Conservation (phyloP, 1,284 basidiomycete species). For the Agroathelia rolfsii region DNA sequence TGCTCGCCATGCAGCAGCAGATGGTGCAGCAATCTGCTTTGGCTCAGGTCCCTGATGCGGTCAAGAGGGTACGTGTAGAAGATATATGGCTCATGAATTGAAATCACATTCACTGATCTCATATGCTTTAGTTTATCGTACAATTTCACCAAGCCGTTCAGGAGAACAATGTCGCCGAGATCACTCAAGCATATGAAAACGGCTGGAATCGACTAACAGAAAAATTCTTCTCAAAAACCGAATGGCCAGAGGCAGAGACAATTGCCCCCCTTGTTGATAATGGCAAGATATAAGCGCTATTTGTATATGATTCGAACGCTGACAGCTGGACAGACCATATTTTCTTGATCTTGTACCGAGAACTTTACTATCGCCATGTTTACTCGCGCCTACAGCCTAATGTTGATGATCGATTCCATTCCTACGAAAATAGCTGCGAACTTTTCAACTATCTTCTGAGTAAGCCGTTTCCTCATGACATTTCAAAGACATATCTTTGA, state of each 20-base stretch:
- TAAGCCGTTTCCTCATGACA: too few relatives aligned
- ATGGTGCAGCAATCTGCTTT: conserved; percentile 73
- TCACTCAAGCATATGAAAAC: conserved; percentile 87
- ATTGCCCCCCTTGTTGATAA: conserved; percentile 92
- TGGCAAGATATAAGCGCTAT: conserved; percentile 36
- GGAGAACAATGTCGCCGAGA: conserved; percentile 81
- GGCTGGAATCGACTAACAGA: conserved; percentile 96
- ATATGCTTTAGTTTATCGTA: conserved; percentile 87
- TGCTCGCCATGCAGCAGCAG: conserved; percentile 66
- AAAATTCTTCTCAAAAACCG: conserved; percentile 88
- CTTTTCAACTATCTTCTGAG: conserved; percentile 88
- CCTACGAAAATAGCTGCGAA: conserved; percentile 98
- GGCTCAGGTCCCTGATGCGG: conserved; percentile 69
- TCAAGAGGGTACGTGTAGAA: conserved; percentile 56
- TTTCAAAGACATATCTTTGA: conserved; percentile 50
- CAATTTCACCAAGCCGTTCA: conserved; percentile 85
- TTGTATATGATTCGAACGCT: conserved; percentile 2
- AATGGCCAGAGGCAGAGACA: conserved; percentile 97
- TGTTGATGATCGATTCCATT: conserved; percentile 96
- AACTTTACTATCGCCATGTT: conserved; percentile 90
- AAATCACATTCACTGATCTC: too few relatives aligned
- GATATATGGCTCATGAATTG: too few relatives aligned
- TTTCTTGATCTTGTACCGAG: conserved; percentile 93
- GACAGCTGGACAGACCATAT: conserved; percentile 90
- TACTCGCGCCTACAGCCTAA: conserved; percentile 93